Evolutionary conservation across 768 basidiomycete species (phyloP).

Genomic region (Chalciporus pseudorubinellus): DNA sequence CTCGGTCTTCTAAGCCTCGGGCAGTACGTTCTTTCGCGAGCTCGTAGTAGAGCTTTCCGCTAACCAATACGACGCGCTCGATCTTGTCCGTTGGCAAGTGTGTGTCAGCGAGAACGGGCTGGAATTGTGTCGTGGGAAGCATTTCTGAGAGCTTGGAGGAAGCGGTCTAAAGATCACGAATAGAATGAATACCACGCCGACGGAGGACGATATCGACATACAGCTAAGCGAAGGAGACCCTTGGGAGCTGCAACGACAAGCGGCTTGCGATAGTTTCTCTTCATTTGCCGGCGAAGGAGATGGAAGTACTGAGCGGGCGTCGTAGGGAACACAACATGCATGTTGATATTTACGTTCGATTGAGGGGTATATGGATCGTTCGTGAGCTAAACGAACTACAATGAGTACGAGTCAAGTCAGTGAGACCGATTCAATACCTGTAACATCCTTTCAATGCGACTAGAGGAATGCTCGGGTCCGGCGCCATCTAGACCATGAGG

Average conservation of each 20-base stretch:
- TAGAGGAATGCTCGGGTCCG: constrained; percentile 91
- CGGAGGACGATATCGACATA: constrained; percentile 35
- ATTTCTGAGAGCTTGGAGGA: constrained; percentile 66
- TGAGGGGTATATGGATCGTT: constrained; percentile 56
- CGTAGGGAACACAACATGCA: constrained; percentile 83
- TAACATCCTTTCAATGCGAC: constrained; percentile 85
- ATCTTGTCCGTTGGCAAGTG: constrained; percentile 36
- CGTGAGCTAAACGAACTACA: constrained; percentile 53
- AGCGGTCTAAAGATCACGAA: constrained; percentile 52
- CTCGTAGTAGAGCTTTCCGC: constrained; percentile 89
- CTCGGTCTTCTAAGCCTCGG: constrained; percentile 42
- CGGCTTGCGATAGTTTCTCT: constrained; percentile 84
- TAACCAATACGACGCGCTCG: constrained; percentile 67
- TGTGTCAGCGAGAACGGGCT: constrained; percentile 60
- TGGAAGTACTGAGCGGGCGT: constrained; percentile 94
- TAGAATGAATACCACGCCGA: neutral
- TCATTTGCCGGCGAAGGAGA: constrained; percentile 81
- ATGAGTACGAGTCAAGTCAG: neutral
- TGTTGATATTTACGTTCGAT: constrained; percentile 58
- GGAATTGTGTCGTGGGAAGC: constrained; percentile 57
- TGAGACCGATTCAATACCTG: constrained; percentile 50
- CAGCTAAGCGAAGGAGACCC: constrained; percentile 72
- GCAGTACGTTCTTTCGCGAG: constrained; percentile 66
- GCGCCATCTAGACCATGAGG: constrained; percentile 93
- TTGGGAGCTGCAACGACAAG: constrained; percentile 85